Percentiles rank a stretch among this genome's conserved stretches.
Conservation (phyloP, 768 basidiomycete species). For the Fistulinella prunicolor region DNA sequence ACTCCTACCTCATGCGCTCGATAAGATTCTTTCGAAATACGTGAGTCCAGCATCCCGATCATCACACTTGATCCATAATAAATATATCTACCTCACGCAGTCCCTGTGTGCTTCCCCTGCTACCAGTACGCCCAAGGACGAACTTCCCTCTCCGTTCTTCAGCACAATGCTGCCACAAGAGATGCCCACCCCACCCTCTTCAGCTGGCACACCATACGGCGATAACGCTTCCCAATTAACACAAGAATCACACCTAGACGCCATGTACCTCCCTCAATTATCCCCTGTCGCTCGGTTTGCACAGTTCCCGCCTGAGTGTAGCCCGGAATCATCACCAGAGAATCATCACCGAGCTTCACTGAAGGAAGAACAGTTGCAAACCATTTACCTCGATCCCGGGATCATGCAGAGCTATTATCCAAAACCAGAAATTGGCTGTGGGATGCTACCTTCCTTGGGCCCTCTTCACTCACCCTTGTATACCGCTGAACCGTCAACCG, state of each 20-base stretch:
- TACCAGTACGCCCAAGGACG: conserved; percentile 17
- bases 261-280: conserved; percentile 18
- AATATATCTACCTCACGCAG: conserved; percentile 25
- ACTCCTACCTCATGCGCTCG: conserved; percentile 64
- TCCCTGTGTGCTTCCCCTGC: conserved; percentile 47
- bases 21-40: conserved; percentile 83
- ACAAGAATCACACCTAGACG: conserved; percentile 15
- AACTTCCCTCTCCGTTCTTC: conserved; percentile 33
- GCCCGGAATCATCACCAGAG: conserved; percentile 12
- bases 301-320: conserved; percentile 17
- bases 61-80: not conserved
- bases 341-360: conserved; percentile 13
- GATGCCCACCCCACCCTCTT: conserved; percentile 7
- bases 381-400: conserved; percentile 23
- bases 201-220: conserved; percentile 15
- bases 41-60: conserved; percentile 41
- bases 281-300: conserved; percentile 18
- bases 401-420: conserved; percentile 22
- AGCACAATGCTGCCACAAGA: conserved; percentile 20
- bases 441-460: conserved; percentile 1
- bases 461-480: conserved; percentile 19
- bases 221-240: conserved; percentile 7
- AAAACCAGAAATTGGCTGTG: conserved; percentile 16
- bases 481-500: conserved; percentile 14
- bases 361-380: conserved; percentile 21